Conservation (phyloP, 768 basidiomycete genomes). For the Rhodotorula kratochvilovae region DNA sequence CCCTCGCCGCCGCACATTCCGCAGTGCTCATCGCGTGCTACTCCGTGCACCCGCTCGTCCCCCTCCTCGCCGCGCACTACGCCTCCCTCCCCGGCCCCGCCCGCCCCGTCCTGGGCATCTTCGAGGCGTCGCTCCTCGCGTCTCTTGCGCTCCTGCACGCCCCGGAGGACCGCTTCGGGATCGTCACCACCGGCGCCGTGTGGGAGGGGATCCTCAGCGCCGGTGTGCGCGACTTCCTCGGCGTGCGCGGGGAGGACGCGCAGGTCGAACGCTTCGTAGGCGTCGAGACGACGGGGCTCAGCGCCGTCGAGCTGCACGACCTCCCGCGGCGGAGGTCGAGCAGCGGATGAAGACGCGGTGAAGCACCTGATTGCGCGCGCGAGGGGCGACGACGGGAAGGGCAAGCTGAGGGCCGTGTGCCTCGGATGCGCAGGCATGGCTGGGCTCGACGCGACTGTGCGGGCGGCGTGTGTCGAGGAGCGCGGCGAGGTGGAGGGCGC, state of each 20-base stretch:
- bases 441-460: conserved; percentile 42
- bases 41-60: conserved; percentile 48
- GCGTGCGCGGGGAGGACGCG: conserved; percentile 20
- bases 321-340: conserved; percentile 42
- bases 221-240: conserved; percentile 42
- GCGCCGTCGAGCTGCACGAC: conserved; percentile 48
- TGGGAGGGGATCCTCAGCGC: conserved; percentile 47
- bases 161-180: conserved; percentile 45
- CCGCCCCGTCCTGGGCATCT: conserved; percentile 47
- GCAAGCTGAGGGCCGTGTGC: conserved; percentile 35
- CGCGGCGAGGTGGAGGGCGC: conserved; percentile 3
- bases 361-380: conserved; percentile 39
- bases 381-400: not conserved
- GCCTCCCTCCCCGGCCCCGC: conserved; percentile 18
- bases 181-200: conserved; percentile 49
- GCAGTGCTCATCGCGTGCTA: conserved; percentile 47
- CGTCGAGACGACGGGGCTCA: conserved; percentile 47
- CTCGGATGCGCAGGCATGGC: conserved; percentile 47
- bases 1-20: conserved; percentile 27
- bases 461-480: conserved; percentile 34
- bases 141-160: conserved; percentile 41
- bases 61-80: conserved; percentile 31
- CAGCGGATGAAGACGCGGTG: conserved; percentile 44
- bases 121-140: conserved; percentile 47
- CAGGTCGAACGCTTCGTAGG: conserved; percentile 44